Base-by-base conservation (phyloP, 305 asterid species). In the Fraxinus ornus region DNA sequence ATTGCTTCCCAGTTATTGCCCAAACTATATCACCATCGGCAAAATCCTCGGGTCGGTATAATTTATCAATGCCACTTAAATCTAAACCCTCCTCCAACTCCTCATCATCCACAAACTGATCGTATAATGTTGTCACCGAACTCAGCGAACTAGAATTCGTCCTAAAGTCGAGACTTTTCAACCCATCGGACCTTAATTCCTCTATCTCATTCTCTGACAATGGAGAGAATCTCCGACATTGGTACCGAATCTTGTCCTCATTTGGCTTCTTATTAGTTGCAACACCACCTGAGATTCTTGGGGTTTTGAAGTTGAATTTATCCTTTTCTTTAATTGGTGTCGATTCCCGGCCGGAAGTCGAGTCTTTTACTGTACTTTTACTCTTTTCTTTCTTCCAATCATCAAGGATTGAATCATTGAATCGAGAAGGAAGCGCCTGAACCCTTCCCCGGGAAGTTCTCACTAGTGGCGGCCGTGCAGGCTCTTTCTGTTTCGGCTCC, bases 371-470 rank as follows among this genome's bases (percentile, higher is more conserved):
- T 21, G 80, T 82, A 77, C 70, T 75, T 78, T 84, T 78, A 74
- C 87, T 86, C 91, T 88, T 92, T 78, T 97, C 98, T 84, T 97
- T 94, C 95, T 93, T 94, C 99, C 99, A 97, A 83, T 93, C 90
- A 81, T 90, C 98, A 3, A 97, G 93, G 82, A 97, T 83, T 2
- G 98, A 97, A 85, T 97, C 99, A 78, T 93, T 97, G 82, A 94
- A 97, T 76, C 93, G 88, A 21, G 99, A 94, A 9, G 99, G 99
- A 81, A 97, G 88, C 81, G 89, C 98, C 91, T 93, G 98, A 81
- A 94, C 97, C 82, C 99, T 89, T 81, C 99, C 98, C 47, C 98
- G 81, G 22, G 98, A 94, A 57, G 98, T 97, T 87, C 97, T 93
- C 88, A 97, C 97, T 44, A 93, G 85, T 19, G 99, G 93, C 81